Evolutionary conservation across 345 rosid species (phyloP).

Genomic region (Gossypium ekmanianum): DNA sequence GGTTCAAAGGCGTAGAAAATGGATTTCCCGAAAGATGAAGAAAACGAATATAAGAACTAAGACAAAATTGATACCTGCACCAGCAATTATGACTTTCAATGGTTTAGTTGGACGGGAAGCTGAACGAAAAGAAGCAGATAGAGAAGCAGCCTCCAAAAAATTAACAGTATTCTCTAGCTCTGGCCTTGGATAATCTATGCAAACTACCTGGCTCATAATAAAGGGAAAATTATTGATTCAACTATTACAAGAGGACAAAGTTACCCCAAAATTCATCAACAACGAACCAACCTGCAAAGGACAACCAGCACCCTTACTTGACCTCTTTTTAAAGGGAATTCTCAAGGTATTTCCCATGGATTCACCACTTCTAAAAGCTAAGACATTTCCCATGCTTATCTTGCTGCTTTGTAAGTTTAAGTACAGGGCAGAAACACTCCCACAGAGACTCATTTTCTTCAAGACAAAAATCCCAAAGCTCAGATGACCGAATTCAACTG

Average conservation of each 20-base stretch:
- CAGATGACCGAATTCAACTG: constrained; percentile 5
- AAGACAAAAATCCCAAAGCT: neutral
- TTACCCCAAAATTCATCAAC: neutral
- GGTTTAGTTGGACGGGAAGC: constrained; percentile 68
- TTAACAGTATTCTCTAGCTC: constrained; percentile 71
- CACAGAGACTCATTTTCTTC: constrained; percentile 40
- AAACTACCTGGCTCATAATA: constrained; percentile 49
- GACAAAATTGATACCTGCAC: constrained; percentile 58
- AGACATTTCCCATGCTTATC: constrained; percentile 18
- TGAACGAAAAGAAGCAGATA: constrained; percentile 66
- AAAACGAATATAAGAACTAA: neutral
- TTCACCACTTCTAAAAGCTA: constrained; percentile 41
- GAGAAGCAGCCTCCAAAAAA: constrained; percentile 83
- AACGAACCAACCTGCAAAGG: constrained; percentile 49
- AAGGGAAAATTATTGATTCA: neutral
- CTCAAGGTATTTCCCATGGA: constrained; percentile 45
- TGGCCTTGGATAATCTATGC: constrained; percentile 82
- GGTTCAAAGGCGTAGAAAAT: neutral
- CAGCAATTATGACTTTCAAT: constrained; percentile 78
- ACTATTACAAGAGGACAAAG: neutral
- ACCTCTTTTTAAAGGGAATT: constrained; percentile 32
- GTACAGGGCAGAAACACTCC: constrained; percentile 51
- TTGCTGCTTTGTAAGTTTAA: constrained; percentile 30
- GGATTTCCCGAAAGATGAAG: neutral
- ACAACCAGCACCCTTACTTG: constrained; percentile 26